phyloP scores from a whole-genome alignment of 345 rosid species.

The Aquilaria malaccensis region DNA sequence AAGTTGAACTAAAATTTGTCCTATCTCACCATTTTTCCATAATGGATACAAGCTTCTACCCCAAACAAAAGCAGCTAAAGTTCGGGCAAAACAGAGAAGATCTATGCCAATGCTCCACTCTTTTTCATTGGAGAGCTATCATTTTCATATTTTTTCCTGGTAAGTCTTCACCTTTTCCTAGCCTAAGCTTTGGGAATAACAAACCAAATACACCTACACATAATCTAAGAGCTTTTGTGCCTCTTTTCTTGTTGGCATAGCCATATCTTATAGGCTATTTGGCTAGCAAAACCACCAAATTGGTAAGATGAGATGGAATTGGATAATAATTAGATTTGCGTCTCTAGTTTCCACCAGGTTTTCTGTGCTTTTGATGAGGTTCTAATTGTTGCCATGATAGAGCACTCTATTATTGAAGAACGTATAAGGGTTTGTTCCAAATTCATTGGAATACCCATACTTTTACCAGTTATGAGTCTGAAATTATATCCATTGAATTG shows the following conservation, averaged over 20 bases:
- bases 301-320: conserved; percentile 30
- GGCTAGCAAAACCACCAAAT: conserved; percentile 53
- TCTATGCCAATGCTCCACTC: conserved; percentile 40
- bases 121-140: conserved; percentile 59
- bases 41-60: conserved; percentile 42
- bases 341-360: conserved; percentile 72
- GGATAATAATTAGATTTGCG: conserved; percentile 52
- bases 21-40: conserved; percentile 18
- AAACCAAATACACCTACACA: conserved; percentile 45
- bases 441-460: conserved; percentile 52
- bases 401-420: conserved; percentile 29
- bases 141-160: conserved; percentile 37
- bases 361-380: conserved; percentile 92
- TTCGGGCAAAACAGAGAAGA: conserved; percentile 26
- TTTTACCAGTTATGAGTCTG: conserved; percentile 82
- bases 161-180: conserved; percentile 51
- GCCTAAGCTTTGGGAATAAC: conserved; percentile 82
- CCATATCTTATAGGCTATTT: conserved; percentile 91
- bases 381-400: conserved; percentile 40
- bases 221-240: conserved; percentile 90
- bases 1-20: too few relatives aligned
- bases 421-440: conserved; percentile 26
- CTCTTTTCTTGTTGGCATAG: conserved; percentile 83
- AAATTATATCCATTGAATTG: conserved; percentile 39
- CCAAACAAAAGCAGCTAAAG: conserved; percentile 24